Percentiles rank a stretch among this genome's conserved stretches.
These are phyloP conservation scores for Jamesozyma jinghongensis DNA, from an alignment of 805 yeast species.

Conservation along the genomic window DNA sequence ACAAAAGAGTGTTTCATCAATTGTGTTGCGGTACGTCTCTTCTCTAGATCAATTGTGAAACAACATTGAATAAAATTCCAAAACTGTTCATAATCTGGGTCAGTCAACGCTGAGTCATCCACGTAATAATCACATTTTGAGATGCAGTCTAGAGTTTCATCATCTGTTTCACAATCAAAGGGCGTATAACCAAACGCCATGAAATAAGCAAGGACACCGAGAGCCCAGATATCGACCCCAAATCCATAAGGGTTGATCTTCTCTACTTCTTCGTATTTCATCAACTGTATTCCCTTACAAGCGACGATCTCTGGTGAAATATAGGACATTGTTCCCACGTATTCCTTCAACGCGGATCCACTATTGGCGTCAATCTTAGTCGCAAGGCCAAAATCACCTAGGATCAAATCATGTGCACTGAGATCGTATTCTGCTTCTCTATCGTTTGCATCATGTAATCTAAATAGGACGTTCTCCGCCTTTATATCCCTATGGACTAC, in stretches of 20 bases:
- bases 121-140: constrained; percentile 45
- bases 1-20: constrained; percentile 38
- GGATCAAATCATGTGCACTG: constrained; percentile 27
- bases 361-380: constrained; percentile 35
- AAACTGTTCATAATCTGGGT: constrained; percentile 38
- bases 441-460: constrained; percentile 11
- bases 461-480: constrained; percentile 60
- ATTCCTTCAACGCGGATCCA: constrained; percentile 33
- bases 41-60: constrained; percentile 36
- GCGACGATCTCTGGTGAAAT: constrained; percentile 64
- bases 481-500: constrained; percentile 66
- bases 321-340: constrained; percentile 62
- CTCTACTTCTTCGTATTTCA: constrained; percentile 9
- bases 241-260: constrained; percentile 37
- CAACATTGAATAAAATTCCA: constrained; percentile 51
- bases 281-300: constrained; percentile 25
- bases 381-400: constrained; percentile 52
- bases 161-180: constrained; percentile 62
- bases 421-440: constrained; percentile 20
- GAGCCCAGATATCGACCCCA: constrained; percentile 66
- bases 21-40: constrained; percentile 40
- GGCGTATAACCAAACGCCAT: constrained; percentile 70
- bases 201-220: constrained; percentile 64
- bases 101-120: constrained; percentile 53
- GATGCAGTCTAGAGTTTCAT: constrained; percentile 61